These are phyloP conservation scores for Lasiodiplodia citricola DNA, from an alignment of 2,329 filamentous ascomycete species.

Conservation along the genomic window DNA sequence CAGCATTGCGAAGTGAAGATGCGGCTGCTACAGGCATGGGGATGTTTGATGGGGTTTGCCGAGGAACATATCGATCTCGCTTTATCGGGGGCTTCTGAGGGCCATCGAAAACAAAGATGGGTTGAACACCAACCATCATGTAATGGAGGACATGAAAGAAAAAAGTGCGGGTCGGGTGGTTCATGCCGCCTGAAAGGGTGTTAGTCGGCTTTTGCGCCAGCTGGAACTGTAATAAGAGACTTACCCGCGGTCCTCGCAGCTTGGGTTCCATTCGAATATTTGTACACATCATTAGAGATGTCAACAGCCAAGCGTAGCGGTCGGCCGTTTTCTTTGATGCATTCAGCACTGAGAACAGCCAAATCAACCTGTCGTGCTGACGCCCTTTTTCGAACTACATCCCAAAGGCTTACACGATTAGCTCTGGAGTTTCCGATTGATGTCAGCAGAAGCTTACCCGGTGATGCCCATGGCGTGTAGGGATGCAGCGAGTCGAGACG, in stretches of 20 bases:
- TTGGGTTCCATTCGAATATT: neutral
- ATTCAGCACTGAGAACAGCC: neutral
- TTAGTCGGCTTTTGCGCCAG: neutral
- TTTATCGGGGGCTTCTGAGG: neutral
- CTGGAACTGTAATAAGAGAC: neutral
- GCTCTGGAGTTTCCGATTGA: neutral
- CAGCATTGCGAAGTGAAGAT: neutral
- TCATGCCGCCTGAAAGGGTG: neutral
- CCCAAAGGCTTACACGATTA: neutral
- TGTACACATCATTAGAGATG: neutral
- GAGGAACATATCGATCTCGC: neutral
- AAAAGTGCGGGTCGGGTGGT: neutral
- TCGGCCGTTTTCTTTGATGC: neutral
- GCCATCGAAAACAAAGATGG: neutral
- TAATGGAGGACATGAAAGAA: neutral
- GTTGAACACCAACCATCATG: neutral
- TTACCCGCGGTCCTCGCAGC: neutral
- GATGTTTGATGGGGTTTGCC: neutral
- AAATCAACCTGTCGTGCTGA: neutral
- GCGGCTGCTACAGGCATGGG: neutral
- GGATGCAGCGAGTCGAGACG: neutral
- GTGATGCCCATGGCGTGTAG: neutral
- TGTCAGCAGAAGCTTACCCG: neutral
- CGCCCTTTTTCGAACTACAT: neutral
- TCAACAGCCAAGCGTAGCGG: conserved; percentile 4